phyloP scores from a whole-genome alignment of 2,329 filamentous ascomycete species.

The Fusarium tupiense region DNA sequence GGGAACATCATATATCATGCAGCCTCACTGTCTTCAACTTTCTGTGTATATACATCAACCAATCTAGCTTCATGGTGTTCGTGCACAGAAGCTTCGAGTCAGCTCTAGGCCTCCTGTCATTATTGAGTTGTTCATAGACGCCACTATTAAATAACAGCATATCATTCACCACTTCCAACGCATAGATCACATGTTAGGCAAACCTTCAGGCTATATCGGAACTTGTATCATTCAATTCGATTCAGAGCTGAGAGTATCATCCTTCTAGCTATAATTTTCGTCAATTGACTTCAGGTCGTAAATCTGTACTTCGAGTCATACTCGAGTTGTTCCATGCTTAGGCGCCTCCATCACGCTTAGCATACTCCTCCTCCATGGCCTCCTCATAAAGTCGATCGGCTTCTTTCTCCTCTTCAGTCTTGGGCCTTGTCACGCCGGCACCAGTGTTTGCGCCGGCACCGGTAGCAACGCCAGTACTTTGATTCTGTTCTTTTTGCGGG shows the following conservation, averaged over 20 bases:
- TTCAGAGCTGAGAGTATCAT: background rate
- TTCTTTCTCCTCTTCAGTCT: slow-evolving; percentile 60
- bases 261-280: background rate
- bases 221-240: background rate
- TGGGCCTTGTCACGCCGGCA: slow-evolving; percentile 57
- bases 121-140: background rate
- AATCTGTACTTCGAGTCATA: background rate
- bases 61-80: background rate
- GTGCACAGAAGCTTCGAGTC: background rate
- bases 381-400: slow-evolving; percentile 63
- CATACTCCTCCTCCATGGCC: slow-evolving; percentile 65
- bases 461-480: slow-evolving; percentile 38
- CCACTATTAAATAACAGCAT: background rate
- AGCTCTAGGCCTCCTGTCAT: background rate
- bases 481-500: slow-evolving; percentile 24
- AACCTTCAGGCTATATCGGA: background rate
- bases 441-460: slow-evolving; percentile 61
- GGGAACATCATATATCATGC: background rate
- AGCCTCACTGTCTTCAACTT: background rate
- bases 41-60: background rate
- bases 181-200: background rate
- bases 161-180: background rate
- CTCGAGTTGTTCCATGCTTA: slow-evolving; percentile 30
- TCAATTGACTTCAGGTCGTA: background rate
- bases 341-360: slow-evolving; percentile 63